Conservation (phyloP, 2,329 filamentous ascomycete genomes). For the Grosmannia serpens region DNA sequence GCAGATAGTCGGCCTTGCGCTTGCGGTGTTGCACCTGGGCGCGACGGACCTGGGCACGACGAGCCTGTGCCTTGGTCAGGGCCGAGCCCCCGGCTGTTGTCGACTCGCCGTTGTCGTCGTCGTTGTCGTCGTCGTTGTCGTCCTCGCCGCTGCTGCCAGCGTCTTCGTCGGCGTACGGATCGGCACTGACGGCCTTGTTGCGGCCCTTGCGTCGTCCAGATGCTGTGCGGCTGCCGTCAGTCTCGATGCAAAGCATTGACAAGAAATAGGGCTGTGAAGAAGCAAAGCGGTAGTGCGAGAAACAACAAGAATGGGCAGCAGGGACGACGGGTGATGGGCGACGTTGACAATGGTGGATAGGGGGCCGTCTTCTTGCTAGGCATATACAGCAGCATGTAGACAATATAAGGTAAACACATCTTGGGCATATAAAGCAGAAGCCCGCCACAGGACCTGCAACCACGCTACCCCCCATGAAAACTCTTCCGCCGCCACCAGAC, state of each 20-base stretch:
- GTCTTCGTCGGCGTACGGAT: background rate
- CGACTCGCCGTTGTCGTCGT: background rate
- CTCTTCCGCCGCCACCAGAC: background rate
- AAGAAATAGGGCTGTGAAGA: background rate
- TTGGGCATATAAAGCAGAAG: no score
- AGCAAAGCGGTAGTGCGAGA: background rate
- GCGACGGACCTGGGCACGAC: constrained; percentile 39
- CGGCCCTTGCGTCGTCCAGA: background rate
- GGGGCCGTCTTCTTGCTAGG: background rate
- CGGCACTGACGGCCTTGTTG: background rate
- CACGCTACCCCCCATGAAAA: no score
- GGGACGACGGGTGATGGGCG: background rate
- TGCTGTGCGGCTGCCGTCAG: background rate
- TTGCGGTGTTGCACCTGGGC: constrained; percentile 45
- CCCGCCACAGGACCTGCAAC: no score
- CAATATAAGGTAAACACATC: no score
- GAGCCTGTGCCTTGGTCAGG: constrained; percentile 25
- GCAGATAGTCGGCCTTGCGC: constrained; percentile 43
- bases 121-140: background rate
- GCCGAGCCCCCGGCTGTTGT: no score
- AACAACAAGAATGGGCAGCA: background rate
- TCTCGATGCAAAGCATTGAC: background rate
- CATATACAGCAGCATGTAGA: no score
- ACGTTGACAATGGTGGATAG: background rate
- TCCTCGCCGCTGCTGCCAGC: background rate